Base-by-base conservation (phyloP, 2,329 filamentous ascomycete genomes). In the Aspergillus melleus region DNA sequence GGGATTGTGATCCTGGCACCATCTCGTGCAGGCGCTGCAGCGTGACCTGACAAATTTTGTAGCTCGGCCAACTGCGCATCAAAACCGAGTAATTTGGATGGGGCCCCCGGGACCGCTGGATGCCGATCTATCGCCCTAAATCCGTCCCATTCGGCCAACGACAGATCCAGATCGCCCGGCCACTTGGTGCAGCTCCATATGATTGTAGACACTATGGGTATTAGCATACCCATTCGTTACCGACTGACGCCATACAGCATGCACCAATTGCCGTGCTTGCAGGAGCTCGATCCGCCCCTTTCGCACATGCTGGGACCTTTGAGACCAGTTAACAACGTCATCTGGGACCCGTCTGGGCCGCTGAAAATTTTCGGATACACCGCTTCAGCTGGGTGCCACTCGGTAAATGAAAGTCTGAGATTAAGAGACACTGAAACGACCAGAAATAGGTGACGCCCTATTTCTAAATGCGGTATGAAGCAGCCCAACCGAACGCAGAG, bases 401-500 rank as follows among this genome's bases (percentile, higher is more conserved):
- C 32, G 10, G 19, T n/a, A 24, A 36, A 22, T 29, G 14, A 44
- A 36, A 46, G n/a, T 42, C 20, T n/a, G 26, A n/a, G 49, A 22
- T 11, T 49, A 10, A 26, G 20, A 22, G 55, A 46, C n/a, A 6
- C 10, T 36, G 54, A 50, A 39, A 20, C 19, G 14, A 50, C 44
- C 12, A 47, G 19, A 14, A 22, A 42, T 29, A 29, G 26, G 6
- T 8, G 16, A 8, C 16, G 14, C 36, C 36, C 36, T 36, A 16
- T 51, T 49, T 16, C 54, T 42, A 50, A 39, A 50, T 51, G 9
- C 46, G 54, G 47, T 51, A 55, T 22, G 46, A n/a, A 32, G 26
- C 14, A 22, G 29, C 10, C 16, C 32, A 44, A n/a, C 55, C 49
- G 55, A 57, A 57, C 55, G 55, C 55, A 57, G 55, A 19, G 54